Evolutionary conservation across 2,329 filamentous ascomycete species (phyloP).

Genomic region (Ceratocystis cacaofunesta): DNA sequence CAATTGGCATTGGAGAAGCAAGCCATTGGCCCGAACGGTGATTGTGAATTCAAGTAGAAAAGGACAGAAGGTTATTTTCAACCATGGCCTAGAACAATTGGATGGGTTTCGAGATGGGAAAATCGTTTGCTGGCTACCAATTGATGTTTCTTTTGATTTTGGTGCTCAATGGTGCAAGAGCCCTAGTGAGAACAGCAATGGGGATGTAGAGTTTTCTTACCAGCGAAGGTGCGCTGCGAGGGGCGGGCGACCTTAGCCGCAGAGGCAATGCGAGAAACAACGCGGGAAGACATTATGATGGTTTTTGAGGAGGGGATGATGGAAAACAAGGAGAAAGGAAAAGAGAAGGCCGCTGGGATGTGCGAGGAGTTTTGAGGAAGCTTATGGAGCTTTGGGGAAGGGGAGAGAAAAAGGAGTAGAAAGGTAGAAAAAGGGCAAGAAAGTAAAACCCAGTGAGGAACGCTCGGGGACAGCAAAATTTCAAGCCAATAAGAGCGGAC

Average conservation of each 20-base stretch:
- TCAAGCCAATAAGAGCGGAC: conserved; percentile 17
- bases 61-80: not conserved
- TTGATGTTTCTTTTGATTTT: conserved; percentile 10
- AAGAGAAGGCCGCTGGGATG: conserved; percentile 18
- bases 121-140: conserved; percentile 5
- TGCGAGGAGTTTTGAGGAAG: conserved; percentile 18
- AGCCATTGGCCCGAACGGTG: conserved; percentile 9
- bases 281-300: conserved; percentile 18
- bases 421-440: conserved; percentile 16
- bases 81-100: conserved; percentile 10
- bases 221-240: conserved; percentile 18
- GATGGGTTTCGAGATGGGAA: conserved; percentile 4
- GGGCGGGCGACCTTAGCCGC: conserved; percentile 18
- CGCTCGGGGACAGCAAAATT: conserved; percentile 18
- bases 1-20: not conserved
- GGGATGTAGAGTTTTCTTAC: conserved; percentile 16
- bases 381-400: conserved; percentile 18
- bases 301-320: conserved; percentile 16
- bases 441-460: conserved; percentile 18
- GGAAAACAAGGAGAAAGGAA: conserved; percentile 18
- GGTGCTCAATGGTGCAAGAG: conserved; percentile 10
- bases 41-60: not conserved
- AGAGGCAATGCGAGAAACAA: conserved; percentile 18
- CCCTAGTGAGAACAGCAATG: conserved; percentile 15
- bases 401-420: conserved; percentile 18